Evolutionary conservation across 176 grass and related monocot species (phyloP).

Genomic region (Lolium perenne): DNA sequence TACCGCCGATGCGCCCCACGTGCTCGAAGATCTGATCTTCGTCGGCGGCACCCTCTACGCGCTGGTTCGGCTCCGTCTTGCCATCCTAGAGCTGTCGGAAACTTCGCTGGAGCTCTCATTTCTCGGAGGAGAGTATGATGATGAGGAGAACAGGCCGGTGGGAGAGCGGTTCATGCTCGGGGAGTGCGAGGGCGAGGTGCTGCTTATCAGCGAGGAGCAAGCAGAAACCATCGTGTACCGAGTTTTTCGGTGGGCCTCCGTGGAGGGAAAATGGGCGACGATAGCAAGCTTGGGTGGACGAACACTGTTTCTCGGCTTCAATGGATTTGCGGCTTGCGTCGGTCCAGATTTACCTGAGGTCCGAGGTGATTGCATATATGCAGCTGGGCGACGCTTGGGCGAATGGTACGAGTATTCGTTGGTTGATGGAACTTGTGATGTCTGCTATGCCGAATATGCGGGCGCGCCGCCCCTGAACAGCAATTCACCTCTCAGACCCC

Average conservation of each 20-base stretch:
- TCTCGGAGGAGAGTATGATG: constrained; percentile 35
- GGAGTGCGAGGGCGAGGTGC: constrained; percentile 48
- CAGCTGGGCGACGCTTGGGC: constrained; percentile 32
- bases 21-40: constrained; percentile 73
- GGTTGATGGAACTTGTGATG: constrained; percentile 45
- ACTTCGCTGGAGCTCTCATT: constrained; percentile 33
- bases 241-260: constrained; percentile 57
- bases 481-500: constrained; percentile 28
- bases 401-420: constrained; percentile 63
- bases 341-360: constrained; percentile 42
- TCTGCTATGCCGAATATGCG: constrained; percentile 53
- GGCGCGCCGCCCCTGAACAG: constrained; percentile 49
- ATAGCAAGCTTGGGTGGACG: constrained; percentile 51
- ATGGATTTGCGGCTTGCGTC: constrained; percentile 65
- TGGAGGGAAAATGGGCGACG: constrained; percentile 48
- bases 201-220: constrained; percentile 57
- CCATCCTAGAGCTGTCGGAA: constrained; percentile 44
- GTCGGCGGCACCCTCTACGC: constrained; percentile 58
- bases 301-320: constrained; percentile 56
- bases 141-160: background rate
- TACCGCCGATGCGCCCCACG: background rate
- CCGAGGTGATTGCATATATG: constrained; percentile 65
- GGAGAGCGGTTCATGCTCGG: constrained; percentile 47
- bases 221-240: constrained; percentile 24
- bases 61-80: constrained; percentile 53